These are phyloP conservation scores for Nakazawaea populi DNA, from an alignment of 805 yeast species.

Conservation along the genomic window DNA sequence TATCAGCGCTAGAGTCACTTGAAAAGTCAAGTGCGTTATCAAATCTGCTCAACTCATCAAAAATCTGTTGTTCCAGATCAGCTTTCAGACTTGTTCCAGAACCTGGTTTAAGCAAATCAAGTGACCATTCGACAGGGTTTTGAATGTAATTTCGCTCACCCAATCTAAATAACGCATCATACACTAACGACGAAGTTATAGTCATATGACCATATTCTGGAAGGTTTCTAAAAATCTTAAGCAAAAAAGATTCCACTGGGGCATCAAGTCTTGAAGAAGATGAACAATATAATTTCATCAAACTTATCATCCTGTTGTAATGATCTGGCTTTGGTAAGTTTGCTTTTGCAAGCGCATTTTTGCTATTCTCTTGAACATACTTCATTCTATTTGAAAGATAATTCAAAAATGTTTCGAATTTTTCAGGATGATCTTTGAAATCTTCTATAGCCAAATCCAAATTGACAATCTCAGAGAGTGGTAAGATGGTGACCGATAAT, in stretches of 20 bases:
- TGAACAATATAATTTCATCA: constrained; percentile 50
- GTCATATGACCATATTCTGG: constrained; percentile 30
- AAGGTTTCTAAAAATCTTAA: constrained; percentile 29
- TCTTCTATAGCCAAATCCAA: constrained; percentile 24
- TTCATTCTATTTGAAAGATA: constrained; percentile 14
- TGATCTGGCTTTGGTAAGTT: constrained; percentile 17
- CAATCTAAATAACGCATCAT: constrained; percentile 36
- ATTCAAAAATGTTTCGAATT: constrained; percentile 20
- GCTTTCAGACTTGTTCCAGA: constrained; percentile 36
- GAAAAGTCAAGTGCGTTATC: background rate
- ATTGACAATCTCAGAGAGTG: constrained; percentile 30
- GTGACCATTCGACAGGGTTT: constrained; percentile 51
- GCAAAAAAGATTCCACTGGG: constrained; percentile 41
- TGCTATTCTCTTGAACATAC: background rate
- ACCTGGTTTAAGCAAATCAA: constrained; percentile 37
- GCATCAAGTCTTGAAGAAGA: constrained; percentile 42
- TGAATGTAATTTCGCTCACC: constrained; percentile 22
- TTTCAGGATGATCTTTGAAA: constrained; percentile 19
- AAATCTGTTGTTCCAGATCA: constrained; percentile 37
- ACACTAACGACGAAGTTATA: constrained; percentile 48
- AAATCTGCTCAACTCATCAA: constrained; percentile 20
- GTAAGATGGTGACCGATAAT: constrained; percentile 36
- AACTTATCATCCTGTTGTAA: constrained; percentile 33
- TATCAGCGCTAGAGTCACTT: background rate
- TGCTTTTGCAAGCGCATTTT: background rate